Evolutionary conservation across 331 rosid species (phyloP).

Genomic region (Prunus yedoensis): DNA sequence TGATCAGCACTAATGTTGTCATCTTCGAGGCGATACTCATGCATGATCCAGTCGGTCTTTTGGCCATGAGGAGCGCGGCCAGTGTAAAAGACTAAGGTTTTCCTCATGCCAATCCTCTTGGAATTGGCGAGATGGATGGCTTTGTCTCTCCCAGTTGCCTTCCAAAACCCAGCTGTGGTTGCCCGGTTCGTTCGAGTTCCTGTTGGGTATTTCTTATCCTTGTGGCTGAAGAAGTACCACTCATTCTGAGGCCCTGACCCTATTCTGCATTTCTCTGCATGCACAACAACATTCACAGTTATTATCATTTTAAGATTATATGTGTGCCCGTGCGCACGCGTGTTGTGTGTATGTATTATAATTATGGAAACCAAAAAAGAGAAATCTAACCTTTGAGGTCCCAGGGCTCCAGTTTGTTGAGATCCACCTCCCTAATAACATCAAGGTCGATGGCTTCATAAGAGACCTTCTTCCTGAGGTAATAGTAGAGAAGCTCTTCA

Average conservation of each 20-base stretch:
- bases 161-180: conserved; percentile 97
- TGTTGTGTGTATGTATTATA: not conserved
- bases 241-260: conserved; percentile 96
- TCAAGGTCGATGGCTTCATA: conserved; percentile 95
- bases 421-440: conserved; percentile 89
- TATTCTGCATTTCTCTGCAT: conserved; percentile 81
- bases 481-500: conserved; percentile 97
- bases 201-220: conserved; percentile 95
- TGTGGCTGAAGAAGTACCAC: conserved; percentile 98
- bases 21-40: conserved; percentile 90
- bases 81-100: conserved; percentile 92
- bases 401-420: conserved; percentile 97
- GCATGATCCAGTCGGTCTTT: conserved; percentile 99
- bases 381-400: conserved; percentile 76
- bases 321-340: not conserved
- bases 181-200: conserved; percentile 95
- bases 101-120: conserved; percentile 95
- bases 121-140: conserved; percentile 68
- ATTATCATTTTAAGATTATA: not conserved
- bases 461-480: conserved; percentile 90
- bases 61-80: conserved; percentile 99
- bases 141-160: conserved; percentile 97
- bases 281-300: not conserved
- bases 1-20: conserved; percentile 39
- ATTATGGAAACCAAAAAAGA: not conserved